Base-by-base conservation (phyloP, 2,329 filamentous ascomycete genomes). In the Fusarium heterosporum region DNA sequence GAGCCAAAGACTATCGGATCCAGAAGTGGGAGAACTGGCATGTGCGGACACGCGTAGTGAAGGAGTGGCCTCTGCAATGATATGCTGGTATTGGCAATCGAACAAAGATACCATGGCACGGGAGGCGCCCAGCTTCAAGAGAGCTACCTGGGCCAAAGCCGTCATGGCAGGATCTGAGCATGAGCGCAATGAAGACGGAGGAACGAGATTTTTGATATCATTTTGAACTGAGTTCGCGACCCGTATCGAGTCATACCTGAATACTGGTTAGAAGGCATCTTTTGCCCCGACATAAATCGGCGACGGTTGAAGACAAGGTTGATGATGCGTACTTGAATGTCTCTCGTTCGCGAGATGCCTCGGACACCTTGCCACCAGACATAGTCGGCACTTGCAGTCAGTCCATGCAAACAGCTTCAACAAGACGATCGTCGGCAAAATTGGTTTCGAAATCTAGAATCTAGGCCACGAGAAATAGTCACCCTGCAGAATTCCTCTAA, bases 91-190 rank as follows among this genome's bases (percentile, higher is more conserved):
- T 6, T 77, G 75, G 6, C 73, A 73, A 63, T 85, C 84, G 61
- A 87, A 85, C 17, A 87, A 74, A 2, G 84, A 86, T 46, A 87
- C 78, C 22, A 85, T 67, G 16, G 78, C 75, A 29, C 83, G 78
- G 19, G 76, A 72, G 6, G 76, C 77, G n/a, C 78, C 75, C 6
- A 85, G 74, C 14, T 80, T 78, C 51, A 80, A 73, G 7, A 79
- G 76, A 2, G 78, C 83, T 6, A 86, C 77, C 68, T 86, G 83
- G 19, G 84, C 83, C 50, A 85, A 80, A 8, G 81, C 79, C 2
- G 82, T 84, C 42, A 87, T 76, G 49, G 74, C 74, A 11, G 75
- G 66, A 52, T 83, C 81, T n/a, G 68, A 61, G 43, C 74, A 76
- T 11, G 74, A 69, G 4, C 64, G 39, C 10, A 78, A 68, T 16